A percentile compares a stretch with the other conserved stretches of the same genome.
phyloP scores from a whole-genome alignment of 352 stramenopile genomes.

The Phytophthora quininea region DNA sequence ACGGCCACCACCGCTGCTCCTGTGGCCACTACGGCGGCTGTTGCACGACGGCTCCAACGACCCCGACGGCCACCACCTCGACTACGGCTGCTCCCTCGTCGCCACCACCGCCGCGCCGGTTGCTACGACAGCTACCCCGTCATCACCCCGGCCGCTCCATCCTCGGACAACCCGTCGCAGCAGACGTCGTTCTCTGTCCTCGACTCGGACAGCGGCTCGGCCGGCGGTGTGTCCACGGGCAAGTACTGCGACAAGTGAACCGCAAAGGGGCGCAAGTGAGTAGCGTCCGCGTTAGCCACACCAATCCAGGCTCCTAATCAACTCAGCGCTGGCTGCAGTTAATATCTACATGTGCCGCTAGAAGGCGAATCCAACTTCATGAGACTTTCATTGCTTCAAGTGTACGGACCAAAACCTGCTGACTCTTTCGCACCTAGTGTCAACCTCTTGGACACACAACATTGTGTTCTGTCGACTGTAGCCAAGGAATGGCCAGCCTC shows the following conservation, averaged over 20 bases:
- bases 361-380: too few relatives aligned
- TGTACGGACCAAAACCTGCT: constrained; percentile 19
- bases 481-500: constrained; percentile 40
- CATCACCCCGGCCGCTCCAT: constrained; percentile 4
- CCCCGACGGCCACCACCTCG: constrained; percentile 13
- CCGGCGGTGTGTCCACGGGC: constrained; percentile 9
- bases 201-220: constrained; percentile 15
- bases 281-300: constrained; percentile 10
- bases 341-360: constrained; percentile 9
- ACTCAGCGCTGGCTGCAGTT: constrained; percentile 14
- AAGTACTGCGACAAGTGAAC: constrained; percentile 37
- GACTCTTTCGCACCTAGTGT: background rate
- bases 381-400: background rate
- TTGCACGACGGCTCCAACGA: constrained; percentile 1
- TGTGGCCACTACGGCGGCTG: too few relatives aligned
- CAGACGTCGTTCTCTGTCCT: constrained; percentile 20
- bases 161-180: constrained; percentile 11
- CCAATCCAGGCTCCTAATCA: background rate
- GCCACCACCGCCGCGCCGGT: background rate
- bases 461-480: background rate
- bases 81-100: constrained; percentile 4
- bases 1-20: constrained; percentile 14
- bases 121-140: too few relatives aligned
- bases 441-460: background rate
- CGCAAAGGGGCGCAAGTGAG: constrained; percentile 8